Evolutionary conservation across 257 asterid genomes (phyloP), one percentile per base, ranked within the genome.

Genomic region (Solanum peruvianum): DNA sequence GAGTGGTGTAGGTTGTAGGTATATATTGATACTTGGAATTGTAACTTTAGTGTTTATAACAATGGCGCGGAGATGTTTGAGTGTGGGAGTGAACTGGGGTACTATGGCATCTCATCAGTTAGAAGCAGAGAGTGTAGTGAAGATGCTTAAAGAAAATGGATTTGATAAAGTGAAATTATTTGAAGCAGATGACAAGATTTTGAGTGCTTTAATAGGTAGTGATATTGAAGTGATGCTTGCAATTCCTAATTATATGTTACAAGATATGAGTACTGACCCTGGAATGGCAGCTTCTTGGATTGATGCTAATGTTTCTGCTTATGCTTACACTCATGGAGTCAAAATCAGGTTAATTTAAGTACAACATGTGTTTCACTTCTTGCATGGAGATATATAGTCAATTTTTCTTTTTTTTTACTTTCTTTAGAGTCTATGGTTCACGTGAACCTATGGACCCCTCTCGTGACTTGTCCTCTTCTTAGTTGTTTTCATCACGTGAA

Each of bases 11-110:
- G 18, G 37, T 76, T 42, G 60, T n/a, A 76, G 35, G 60, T 14
- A 41, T 76, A 9, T 81, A 11, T 80, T 89, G 29, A 80, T 90
- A n/a, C 3, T 88, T 12, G 37, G 85, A 14, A 33, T 56, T 31
- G 42, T 70, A 31, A 42, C 8, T 42, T 9, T 47, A 67, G 47
- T 70, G 88, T 81, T 82, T 33, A 69, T 87, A 35, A 62, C 33
- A 1, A 76, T 56, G 88, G 31, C 67, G 39, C 82, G 64, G 4
- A 62, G 29, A 49, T 71, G 93, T 37, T 88, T 33, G 49, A 87
- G 95, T 37, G 88, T 94, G 37, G 98, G 99, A 66, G 96, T 97
- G 87, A 97, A 97, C 76, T 97, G 99, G 98, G 99, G 99, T 11
- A 97, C 99, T 4, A 93, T 94, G 94, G 92, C 98, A 3, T 88